phyloP scores from a whole-genome alignment of 441 rosid genomes.

The Brassica balearica region DNA sequence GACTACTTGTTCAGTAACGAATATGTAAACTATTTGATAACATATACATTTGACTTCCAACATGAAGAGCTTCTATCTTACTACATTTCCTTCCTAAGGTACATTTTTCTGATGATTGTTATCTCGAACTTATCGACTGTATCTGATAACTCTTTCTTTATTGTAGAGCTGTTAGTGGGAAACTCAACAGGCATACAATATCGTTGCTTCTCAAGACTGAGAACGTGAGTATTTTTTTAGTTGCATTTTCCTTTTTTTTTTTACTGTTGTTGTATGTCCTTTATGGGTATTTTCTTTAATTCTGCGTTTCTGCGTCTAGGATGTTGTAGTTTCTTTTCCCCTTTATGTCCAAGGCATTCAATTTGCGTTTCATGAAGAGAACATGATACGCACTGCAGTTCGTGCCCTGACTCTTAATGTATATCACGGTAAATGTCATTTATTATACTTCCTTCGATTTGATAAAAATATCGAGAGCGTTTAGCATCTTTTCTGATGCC shows the following conservation, averaged over 20 bases:
- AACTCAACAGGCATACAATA: slow-evolving; percentile 86
- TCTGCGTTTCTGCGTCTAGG: slow-evolving; percentile 62
- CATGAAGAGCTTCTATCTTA: slow-evolving; percentile 95
- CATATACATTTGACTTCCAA: slow-evolving; percentile 84
- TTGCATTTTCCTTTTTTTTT: slow-evolving; percentile 1
- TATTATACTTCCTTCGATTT: slow-evolving; percentile 62
- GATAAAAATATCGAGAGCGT: background rate
- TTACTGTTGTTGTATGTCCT: slow-evolving; percentile 11
- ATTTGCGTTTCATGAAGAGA: slow-evolving; percentile 98
- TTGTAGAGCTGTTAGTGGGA: slow-evolving; percentile 95
- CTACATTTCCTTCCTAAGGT: slow-evolving; percentile 97
- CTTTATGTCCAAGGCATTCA: slow-evolving; percentile 90
- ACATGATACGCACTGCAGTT: slow-evolving; percentile 96
- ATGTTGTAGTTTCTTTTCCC: slow-evolving; percentile 93
- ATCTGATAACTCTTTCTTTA: slow-evolving; percentile 36
- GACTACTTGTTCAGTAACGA: slow-evolving; percentile 98
- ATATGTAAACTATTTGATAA: slow-evolving; percentile 90
- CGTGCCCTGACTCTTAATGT: slow-evolving; percentile 95
- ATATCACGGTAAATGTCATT: slow-evolving; percentile 85
- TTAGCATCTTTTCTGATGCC: slow-evolving; percentile 40
- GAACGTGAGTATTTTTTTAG: slow-evolving; percentile 64
- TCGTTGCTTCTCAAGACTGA: slow-evolving; percentile 91
- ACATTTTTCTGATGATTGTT: background rate
- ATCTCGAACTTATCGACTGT: slow-evolving; percentile 9
- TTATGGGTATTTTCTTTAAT: slow-evolving; percentile 24